These are phyloP conservation scores for Clathrospora elynae DNA, from an alignment of 2,329 filamentous ascomycete genomes.

Conservation along the genomic window DNA sequence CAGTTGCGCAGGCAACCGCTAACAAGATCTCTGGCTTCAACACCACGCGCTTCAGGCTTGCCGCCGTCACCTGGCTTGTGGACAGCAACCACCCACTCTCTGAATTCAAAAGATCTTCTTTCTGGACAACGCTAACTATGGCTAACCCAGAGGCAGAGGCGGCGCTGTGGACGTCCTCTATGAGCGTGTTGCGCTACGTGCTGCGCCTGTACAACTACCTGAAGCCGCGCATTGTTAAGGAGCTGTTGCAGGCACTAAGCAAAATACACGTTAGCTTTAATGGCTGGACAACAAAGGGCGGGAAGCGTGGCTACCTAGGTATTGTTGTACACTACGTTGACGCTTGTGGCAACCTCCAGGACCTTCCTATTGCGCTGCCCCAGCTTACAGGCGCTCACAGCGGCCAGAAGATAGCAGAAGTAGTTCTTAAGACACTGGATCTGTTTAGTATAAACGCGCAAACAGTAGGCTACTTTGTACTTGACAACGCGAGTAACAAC, in stretches of 20 bases:
- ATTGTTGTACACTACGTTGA: conserved; percentile 6
- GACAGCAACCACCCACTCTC: conserved; percentile 8
- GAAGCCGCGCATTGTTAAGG: not conserved
- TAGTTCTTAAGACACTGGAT: conserved; percentile 1
- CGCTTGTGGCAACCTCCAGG: not conserved
- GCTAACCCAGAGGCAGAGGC: conserved; percentile 6
- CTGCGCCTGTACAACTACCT: conserved; percentile 6
- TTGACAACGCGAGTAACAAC: conserved; percentile 10
- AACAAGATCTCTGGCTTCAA: conserved; percentile 6
- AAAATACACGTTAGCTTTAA: conserved; percentile 5
- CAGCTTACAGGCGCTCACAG: conserved; percentile 5
- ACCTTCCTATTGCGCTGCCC: conserved; percentile 8
- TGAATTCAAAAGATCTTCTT: conserved; percentile 4
- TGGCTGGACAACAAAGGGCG: too few relatives aligned
- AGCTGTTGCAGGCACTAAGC: conserved; percentile 2
- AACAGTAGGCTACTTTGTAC: conserved; percentile 9
- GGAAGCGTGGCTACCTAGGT: conserved; percentile 5
- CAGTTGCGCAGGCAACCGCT: not conserved
- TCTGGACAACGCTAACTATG: not conserved
- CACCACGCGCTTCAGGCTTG: conserved; percentile 3
- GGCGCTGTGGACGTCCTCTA: conserved; percentile 7
- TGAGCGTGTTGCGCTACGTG: conserved; percentile 3
- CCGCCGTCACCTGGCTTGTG: conserved; percentile 5
- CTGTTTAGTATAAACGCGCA: not conserved
- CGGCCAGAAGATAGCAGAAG: conserved; percentile 2